Percentiles rank a stretch among this genome's conserved stretches.
phyloP scores from a whole-genome alignment of 768 basidiomycete species.

The Macrolepiota dolichaula region DNA sequence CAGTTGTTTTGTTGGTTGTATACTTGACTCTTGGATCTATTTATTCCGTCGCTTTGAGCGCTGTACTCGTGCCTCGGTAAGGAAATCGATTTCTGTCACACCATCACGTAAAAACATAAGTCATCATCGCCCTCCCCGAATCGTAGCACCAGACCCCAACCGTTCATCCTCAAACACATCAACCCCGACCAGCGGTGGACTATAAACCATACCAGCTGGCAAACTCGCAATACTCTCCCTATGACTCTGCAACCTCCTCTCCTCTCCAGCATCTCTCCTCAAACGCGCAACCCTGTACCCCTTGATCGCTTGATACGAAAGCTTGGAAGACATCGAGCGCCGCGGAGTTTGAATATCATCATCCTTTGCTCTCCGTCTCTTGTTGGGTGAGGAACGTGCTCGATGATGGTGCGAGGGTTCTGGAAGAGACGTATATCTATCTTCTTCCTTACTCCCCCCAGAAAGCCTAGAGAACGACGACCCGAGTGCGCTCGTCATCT shows the following conservation, averaged over 20 bases:
- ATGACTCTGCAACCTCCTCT: background rate
- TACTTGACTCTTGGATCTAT: no score
- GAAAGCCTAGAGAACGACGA: background rate
- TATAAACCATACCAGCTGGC: conserved; percentile 6
- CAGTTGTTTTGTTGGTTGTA: no score
- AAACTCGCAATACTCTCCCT: conserved; percentile 6
- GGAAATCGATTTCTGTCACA: no score
- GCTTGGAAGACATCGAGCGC: background rate
- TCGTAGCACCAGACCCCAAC: background rate
- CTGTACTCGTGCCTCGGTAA: no score
- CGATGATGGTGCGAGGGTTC: background rate
- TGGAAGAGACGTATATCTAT: background rate
- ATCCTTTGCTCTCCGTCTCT: background rate
- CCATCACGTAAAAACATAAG: no score
- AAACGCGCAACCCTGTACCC: background rate
- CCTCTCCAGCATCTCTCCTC: background rate
- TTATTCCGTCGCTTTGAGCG: no score
- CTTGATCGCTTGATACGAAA: background rate
- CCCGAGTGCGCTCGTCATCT: background rate
- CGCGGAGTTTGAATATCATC: background rate
- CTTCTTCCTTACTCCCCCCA: background rate
- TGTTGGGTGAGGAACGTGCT: background rate
- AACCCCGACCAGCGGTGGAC: conserved; percentile 1
- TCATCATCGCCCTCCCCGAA: background rate
- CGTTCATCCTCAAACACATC: background rate